Conservation (phyloP, 148 eudicot species). For the Camellia japonica region DNA sequence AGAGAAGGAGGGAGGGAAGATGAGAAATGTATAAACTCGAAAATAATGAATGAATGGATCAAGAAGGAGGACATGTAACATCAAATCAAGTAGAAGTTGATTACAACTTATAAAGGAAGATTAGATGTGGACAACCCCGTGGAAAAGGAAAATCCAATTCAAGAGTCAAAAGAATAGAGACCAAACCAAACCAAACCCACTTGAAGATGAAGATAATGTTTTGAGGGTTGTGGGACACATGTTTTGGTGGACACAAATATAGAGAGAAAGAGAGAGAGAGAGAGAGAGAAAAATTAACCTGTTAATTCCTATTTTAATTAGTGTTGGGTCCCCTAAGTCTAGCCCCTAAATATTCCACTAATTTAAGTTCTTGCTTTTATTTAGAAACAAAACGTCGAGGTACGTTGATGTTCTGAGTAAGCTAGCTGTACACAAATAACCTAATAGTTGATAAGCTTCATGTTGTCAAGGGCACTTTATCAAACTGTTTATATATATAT, state of each 20-base stretch:
- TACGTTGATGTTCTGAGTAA: neutral
- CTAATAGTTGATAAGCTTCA: no score
- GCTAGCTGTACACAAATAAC: no score
- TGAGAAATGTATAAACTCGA: neutral
- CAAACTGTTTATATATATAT: no score
- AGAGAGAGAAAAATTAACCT: neutral
- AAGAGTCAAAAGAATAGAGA: neutral
- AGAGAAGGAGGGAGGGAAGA: no score
- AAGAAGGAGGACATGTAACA: neutral
- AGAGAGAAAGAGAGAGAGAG: no score
- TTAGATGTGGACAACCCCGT: neutral
- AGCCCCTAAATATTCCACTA: neutral
- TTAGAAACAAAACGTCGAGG: conserved; percentile 3
- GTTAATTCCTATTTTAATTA: no score
- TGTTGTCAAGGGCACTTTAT: no score
- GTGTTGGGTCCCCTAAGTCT: neutral
- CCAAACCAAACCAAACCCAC: neutral
- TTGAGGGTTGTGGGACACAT: neutral
- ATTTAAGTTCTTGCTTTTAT: neutral
- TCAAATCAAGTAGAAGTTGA: neutral
- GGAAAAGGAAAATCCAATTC: neutral
- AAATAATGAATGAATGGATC: neutral
- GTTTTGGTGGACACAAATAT: neutral
- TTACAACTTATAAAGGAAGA: neutral
- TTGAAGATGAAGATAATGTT: neutral